A percentile compares a stretch with the other conserved stretches of the same genome.
Conservation (phyloP, 257 asterid species). For the Craterostigma plantagineum region DNA sequence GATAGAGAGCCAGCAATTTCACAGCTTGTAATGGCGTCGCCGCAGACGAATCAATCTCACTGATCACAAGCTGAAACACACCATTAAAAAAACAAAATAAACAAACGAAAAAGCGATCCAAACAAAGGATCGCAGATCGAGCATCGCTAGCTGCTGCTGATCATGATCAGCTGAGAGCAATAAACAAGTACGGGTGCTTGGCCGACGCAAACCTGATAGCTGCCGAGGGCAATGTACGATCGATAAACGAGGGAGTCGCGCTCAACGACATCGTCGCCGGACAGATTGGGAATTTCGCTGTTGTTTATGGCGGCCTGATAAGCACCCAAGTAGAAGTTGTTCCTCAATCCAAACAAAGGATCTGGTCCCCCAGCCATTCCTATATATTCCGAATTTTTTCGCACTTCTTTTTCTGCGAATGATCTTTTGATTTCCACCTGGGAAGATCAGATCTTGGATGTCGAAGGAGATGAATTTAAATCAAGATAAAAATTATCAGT, state of each 20-base stretch:
- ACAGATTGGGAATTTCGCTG: conserved; percentile 78
- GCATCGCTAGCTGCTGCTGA: too few relatives aligned
- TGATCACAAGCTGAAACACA: conserved; percentile 55
- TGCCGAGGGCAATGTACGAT: conserved; percentile 81
- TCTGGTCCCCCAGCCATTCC: conserved; percentile 72
- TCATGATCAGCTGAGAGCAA: too few relatives aligned
- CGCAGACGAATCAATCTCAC: conserved; percentile 85
- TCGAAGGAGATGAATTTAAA: too few relatives aligned
- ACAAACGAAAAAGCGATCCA: background rate
- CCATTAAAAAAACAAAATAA: background rate
- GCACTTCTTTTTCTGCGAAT: too few relatives aligned
- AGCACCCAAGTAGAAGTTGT: conserved; percentile 88
- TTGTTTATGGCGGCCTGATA: conserved; percentile 95
- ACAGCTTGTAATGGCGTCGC: conserved; percentile 97
- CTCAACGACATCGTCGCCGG: conserved; percentile 62
- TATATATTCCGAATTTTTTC: conserved; percentile 1
- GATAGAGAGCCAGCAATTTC: conserved; percentile 72
- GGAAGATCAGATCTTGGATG: too few relatives aligned
- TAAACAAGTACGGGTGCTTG: too few relatives aligned
- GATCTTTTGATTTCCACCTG: too few relatives aligned
- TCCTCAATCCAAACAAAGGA: conserved; percentile 65
- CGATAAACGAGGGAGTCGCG: conserved; percentile 71
- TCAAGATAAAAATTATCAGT: too few relatives aligned
- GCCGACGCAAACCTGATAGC: conserved; percentile 40
- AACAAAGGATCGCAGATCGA: too few relatives aligned